A percentile compares a stretch with the other conserved stretches of the same genome.
Evolutionary conservation across 2,329 filamentous ascomycete species (phyloP).

Genomic region (Cordyceps cicadae): DNA sequence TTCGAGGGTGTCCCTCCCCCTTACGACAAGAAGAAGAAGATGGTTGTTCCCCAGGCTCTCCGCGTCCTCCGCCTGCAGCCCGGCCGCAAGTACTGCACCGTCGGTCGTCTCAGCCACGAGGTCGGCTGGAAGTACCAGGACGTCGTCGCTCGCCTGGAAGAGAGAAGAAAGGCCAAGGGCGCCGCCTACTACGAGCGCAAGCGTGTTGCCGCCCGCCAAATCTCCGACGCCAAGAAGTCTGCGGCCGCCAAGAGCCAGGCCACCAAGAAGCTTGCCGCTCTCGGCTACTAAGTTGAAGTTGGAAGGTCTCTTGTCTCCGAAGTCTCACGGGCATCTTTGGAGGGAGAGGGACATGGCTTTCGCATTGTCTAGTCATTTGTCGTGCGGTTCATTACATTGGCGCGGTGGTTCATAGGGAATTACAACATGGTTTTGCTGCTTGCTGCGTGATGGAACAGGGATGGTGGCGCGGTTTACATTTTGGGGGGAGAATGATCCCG

Average conservation of each 20-base stretch:
- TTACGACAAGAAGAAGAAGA: slow-evolving; percentile 99
- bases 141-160: slow-evolving; percentile 95
- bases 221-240: slow-evolving; percentile 87
- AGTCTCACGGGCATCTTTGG: background rate
- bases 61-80: slow-evolving; percentile 95
- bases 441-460: slow-evolving; percentile 1
- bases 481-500: slow-evolving; percentile 4
- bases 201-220: slow-evolving; percentile 88
- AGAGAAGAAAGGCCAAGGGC: slow-evolving; percentile 99
- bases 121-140: slow-evolving; percentile 99
- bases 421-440: slow-evolving; percentile 33
- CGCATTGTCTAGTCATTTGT: slow-evolving; percentile 37
- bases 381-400: slow-evolving; percentile 47
- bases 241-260: slow-evolving; percentile 81
- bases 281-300: slow-evolving; percentile 9
- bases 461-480: background rate
- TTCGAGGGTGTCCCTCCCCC: slow-evolving; percentile 98
- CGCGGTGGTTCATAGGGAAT: slow-evolving; percentile 44
- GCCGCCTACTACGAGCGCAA: slow-evolving; percentile 99
- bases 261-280: slow-evolving; percentile 35
- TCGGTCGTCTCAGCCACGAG: slow-evolving; percentile 95
- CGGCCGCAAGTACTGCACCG: slow-evolving; percentile 99
- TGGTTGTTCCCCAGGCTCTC: slow-evolving; percentile 97
- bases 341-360: slow-evolving; percentile 15
- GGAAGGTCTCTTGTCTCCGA: background rate